Evolutionary conservation across 2,329 filamentous ascomycete genomes (phyloP).

Genomic region (Fusarium udum): DNA sequence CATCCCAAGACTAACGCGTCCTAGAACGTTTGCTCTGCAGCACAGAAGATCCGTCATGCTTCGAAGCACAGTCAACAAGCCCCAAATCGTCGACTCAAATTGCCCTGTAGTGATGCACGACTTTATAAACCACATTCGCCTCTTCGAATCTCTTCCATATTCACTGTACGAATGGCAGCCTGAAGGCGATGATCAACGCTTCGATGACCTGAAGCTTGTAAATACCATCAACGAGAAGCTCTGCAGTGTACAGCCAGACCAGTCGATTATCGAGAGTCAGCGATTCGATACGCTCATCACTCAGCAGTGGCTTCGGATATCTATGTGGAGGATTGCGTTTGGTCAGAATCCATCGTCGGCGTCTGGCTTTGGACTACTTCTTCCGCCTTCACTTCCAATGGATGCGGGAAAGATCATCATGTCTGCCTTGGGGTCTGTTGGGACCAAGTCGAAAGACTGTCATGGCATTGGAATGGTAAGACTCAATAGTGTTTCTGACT

Average conservation of each 20-base stretch:
- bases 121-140: slow-evolving; percentile 46
- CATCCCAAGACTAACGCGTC: neutral
- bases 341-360: slow-evolving; percentile 40
- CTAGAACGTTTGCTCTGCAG: slow-evolving; percentile 46
- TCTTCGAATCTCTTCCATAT: slow-evolving; percentile 45
- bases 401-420: slow-evolving; percentile 47
- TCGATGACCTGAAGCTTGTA: slow-evolving; percentile 37
- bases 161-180: slow-evolving; percentile 47
- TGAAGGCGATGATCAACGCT: slow-evolving; percentile 26
- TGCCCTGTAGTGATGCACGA: slow-evolving; percentile 48
- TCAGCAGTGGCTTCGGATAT: slow-evolving; percentile 47
- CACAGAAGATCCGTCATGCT: slow-evolving; percentile 45
- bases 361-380: slow-evolving; percentile 26
- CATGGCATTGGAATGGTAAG: slow-evolving; percentile 47
- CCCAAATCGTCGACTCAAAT: slow-evolving; percentile 45
- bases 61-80: slow-evolving; percentile 44
- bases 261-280: slow-evolving; percentile 46
- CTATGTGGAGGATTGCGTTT: slow-evolving; percentile 47
- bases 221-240: slow-evolving; percentile 43
- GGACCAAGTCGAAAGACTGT: slow-evolving; percentile 44
- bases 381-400: slow-evolving; percentile 40
- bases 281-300: slow-evolving; percentile 48
- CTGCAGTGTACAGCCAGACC: slow-evolving; percentile 40
- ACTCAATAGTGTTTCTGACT: accelerated
- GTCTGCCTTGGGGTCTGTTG: slow-evolving; percentile 39